phyloP scores from a whole-genome alignment of 2,329 filamentous ascomycete genomes.

The Botrytis fragariae region DNA sequence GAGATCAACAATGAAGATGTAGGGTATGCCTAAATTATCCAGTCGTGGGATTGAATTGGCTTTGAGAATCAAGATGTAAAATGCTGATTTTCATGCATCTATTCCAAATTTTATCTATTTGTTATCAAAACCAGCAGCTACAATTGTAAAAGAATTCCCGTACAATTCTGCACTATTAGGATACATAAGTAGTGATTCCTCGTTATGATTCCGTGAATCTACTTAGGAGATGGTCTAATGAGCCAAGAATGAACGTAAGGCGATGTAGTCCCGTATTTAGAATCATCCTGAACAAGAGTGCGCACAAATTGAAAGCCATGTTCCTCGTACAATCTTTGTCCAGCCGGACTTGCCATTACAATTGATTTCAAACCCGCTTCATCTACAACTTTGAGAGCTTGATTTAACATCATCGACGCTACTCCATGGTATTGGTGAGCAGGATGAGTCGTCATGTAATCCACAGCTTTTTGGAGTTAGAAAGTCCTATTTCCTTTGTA shows the following conservation, averaged over 20 bases:
- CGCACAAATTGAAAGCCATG: background rate
- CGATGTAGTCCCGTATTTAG: background rate
- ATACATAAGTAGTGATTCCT: background rate
- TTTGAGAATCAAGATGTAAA: background rate
- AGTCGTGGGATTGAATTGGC: background rate
- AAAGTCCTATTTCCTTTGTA: background rate
- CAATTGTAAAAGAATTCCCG: background rate
- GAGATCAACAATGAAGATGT: background rate
- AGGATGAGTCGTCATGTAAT: background rate
- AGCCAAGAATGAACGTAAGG: conserved; percentile 1
- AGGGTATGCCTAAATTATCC: background rate
- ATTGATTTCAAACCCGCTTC: background rate
- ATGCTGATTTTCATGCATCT: background rate
- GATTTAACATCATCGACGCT: background rate
- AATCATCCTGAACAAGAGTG: conserved; percentile 2
- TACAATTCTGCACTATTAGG: background rate
- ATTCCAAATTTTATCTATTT: background rate
- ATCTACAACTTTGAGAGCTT: background rate
- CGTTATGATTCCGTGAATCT: background rate
- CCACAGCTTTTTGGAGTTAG: background rate
- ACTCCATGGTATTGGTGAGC: background rate
- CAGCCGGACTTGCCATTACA: background rate
- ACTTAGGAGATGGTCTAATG: background rate
- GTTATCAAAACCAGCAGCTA: background rate
- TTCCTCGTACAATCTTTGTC: background rate